phyloP scores from a whole-genome alignment of 805 yeast species.

The Ogataea pini region DNA sequence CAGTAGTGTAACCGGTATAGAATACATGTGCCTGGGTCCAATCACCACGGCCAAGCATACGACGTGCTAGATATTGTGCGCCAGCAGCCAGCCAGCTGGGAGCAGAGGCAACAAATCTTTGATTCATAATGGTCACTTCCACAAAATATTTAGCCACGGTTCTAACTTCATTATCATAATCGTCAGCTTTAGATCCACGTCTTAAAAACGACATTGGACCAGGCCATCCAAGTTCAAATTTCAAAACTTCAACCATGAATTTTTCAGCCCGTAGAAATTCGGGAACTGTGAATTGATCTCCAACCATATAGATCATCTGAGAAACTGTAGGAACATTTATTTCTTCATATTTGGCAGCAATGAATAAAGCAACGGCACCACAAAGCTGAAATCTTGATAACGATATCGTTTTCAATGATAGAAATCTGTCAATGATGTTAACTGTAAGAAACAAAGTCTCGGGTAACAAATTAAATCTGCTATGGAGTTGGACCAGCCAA shows the following conservation, averaged over 20 bases:
- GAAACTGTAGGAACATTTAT: constrained; percentile 84
- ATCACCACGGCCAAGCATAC: constrained; percentile 67
- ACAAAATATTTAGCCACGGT: constrained; percentile 84
- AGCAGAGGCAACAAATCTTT: constrained; percentile 64
- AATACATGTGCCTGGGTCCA: constrained; percentile 89
- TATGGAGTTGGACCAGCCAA: constrained; percentile 89
- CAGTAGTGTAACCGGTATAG: constrained; percentile 88
- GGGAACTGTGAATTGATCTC: constrained; percentile 73
- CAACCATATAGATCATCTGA: constrained; percentile 83
- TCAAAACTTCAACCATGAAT: constrained; percentile 67
- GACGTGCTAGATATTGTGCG: constrained; percentile 78
- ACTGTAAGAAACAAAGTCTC: constrained; percentile 83
- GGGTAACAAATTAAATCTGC: constrained; percentile 76
- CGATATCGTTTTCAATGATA: constrained; percentile 71
- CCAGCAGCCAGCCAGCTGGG: constrained; percentile 83
- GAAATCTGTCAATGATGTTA: constrained; percentile 82
- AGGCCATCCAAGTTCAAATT: constrained; percentile 79
- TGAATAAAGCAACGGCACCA: constrained; percentile 85
- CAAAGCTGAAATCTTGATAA: constrained; percentile 87
- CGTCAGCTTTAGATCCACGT: constrained; percentile 88
- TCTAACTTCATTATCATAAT: constrained; percentile 78
- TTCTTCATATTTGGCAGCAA: constrained; percentile 95
- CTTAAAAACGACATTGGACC: constrained; percentile 89
- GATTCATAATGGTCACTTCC: constrained; percentile 75
- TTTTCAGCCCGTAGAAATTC: constrained; percentile 83